These are phyloP conservation scores for Fusarium piperis DNA, from an alignment of 2,329 filamentous ascomycete genomes.

Conservation along the genomic window DNA sequence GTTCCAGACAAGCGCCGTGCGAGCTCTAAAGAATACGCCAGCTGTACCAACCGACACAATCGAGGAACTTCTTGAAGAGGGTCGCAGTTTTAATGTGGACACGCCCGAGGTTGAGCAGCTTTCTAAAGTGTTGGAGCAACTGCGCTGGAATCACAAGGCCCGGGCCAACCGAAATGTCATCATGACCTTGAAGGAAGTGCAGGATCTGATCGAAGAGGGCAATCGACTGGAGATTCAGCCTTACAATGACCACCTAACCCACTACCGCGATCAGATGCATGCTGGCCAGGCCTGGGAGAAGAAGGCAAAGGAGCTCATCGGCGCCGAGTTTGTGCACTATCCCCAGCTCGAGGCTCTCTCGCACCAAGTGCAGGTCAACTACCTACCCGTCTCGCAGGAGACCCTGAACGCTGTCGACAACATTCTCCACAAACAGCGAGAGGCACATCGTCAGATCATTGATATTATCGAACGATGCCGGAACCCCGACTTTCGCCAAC, in stretches of 20 bases:
- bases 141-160: constrained; percentile 88
- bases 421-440: constrained; percentile 94
- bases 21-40: constrained; percentile 73
- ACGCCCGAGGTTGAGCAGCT: constrained; percentile 88
- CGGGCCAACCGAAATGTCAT: constrained; percentile 69
- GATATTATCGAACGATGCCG: constrained; percentile 82
- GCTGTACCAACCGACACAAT: constrained; percentile 76
- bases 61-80: constrained; percentile 90
- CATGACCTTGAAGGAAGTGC: constrained; percentile 80
- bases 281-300: constrained; percentile 89
- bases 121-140: constrained; percentile 81
- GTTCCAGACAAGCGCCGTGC: constrained; percentile 81
- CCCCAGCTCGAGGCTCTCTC: constrained; percentile 93
- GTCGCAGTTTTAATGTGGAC: constrained; percentile 89
- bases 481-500: constrained; percentile 76
- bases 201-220: constrained; percentile 80
- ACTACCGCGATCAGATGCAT: constrained; percentile 78
- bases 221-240: constrained; percentile 79
- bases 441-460: constrained; percentile 88
- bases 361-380: constrained; percentile 75
- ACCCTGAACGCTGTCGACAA: constrained; percentile 87
- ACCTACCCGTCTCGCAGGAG: constrained; percentile 82
- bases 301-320: constrained; percentile 91
- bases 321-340: constrained; percentile 91
- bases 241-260: constrained; percentile 81